Evolutionary conservation across 352 stramenopile species (phyloP), one percentile per base, ranked within the genome.

Genomic region (Phytophthora cryptogea): DNA sequence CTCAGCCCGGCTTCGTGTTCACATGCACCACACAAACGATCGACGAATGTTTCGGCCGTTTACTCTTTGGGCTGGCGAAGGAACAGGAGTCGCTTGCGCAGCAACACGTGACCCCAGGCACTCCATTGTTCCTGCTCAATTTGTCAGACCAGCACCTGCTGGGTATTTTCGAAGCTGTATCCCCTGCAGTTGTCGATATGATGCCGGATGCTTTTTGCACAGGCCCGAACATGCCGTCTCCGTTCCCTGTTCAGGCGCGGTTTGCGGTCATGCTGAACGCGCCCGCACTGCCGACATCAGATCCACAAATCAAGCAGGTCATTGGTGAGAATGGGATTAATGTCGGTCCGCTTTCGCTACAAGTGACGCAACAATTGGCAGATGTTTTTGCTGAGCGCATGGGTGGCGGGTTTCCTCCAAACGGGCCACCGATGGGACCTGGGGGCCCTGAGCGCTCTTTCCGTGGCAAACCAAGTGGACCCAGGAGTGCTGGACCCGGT

Each of bases 101-200:
- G 39, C 75, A 89, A 42, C 70, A 91, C 20, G 71, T 96, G 10
- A 61, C 63, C n/a, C 83, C 81, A 1, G 88, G 88, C 14, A 91
- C 81, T 13, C 83, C 86, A n/a, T 54, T 96, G 20, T 95, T 95
- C 49, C 58, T 96, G 33, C 66, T 96, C 32, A 95, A 96, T 63
- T 73, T 92, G 60, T 88, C 85, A 33, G 86, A 95, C 50, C 76
- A 78, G n/a, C 85, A 95, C 32, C 40, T 96, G 14, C 68, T 96
- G 17, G 88, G 88, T 9, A 74, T 95, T 23, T 96, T 96, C 17
- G 86, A 96, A 63, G 88, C 88, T 17, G 59, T 90, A 23, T 88
- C 84, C 20, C 83, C 86, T 3, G 66, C 80, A 6, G 72, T 93
- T 7, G 33, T 75, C 37, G 92, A 95, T 60, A 78, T 96, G 59